These are phyloP conservation scores for Warburgia ugandensis DNA, from an alignment of 164 flowering plant species.

Conservation along the genomic window DNA sequence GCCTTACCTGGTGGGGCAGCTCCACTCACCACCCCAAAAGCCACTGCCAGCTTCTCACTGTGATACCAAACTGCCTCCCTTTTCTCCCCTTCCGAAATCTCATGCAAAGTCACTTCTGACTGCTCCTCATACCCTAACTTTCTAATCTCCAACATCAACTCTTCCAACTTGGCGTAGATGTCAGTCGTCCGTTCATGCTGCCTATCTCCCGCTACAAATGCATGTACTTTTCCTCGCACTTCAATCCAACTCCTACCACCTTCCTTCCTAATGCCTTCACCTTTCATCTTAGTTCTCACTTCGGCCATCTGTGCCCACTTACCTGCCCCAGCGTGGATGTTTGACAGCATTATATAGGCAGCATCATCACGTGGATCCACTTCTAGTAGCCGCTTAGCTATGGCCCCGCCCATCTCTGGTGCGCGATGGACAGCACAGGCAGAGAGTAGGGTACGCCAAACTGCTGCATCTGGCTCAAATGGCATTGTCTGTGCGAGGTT, in stretches of 20 bases:
- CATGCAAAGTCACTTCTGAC: conserved; percentile 35
- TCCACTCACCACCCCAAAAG: conserved; percentile 48
- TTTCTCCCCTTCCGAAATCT: conserved; percentile 36
- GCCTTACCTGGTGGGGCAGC: conserved; percentile 56
- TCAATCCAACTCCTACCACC: conserved; percentile 72
- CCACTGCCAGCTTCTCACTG: conserved; percentile 64
- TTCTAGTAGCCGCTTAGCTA: conserved; percentile 32
- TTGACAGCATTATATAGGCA: conserved; percentile 56
- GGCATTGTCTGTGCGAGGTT: conserved; percentile 52
- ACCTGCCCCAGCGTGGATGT: conserved; percentile 35
- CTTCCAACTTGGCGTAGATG: conserved; percentile 39
- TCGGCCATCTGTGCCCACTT: conserved; percentile 48
- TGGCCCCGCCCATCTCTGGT: conserved; percentile 28
- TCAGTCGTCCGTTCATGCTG: conserved; percentile 33
- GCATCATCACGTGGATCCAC: conserved; percentile 48
- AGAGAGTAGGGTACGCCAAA: conserved; percentile 55
- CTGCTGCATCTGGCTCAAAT: conserved; percentile 52
- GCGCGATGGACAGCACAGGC: conserved; percentile 32
- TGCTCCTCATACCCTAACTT: conserved; percentile 46
- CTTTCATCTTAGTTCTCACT: conserved; percentile 55
- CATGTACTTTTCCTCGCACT: conserved; percentile 42
- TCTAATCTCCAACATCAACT: conserved; percentile 43
- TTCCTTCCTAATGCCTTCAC: conserved; percentile 38
- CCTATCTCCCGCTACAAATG: conserved; percentile 52
- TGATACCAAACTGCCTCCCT: conserved; percentile 45